A percentile compares a stretch with the other conserved stretches of the same genome.
Evolutionary conservation across 805 yeast species (phyloP).

Genomic region (Candida berthetii): DNA sequence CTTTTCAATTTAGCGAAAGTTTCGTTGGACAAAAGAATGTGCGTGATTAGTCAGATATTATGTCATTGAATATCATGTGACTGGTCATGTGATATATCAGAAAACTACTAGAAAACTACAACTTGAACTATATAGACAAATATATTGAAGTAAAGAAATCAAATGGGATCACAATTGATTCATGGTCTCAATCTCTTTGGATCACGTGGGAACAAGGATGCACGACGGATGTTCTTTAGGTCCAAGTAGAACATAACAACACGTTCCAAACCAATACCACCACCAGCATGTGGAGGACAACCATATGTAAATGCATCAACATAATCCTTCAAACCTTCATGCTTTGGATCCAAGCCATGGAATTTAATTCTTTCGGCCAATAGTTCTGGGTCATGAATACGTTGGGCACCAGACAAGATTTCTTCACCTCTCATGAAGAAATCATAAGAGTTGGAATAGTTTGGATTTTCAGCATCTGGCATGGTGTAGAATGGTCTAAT

Average conservation of each 20-base stretch:
- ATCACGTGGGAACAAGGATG: constrained; percentile 99
- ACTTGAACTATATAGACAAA: too few relatives aligned
- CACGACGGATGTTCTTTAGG: constrained; percentile 95
- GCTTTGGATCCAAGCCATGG: constrained; percentile 75
- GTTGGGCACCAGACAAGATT: constrained; percentile 98
- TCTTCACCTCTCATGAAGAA: constrained; percentile 99
- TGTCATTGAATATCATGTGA: too few relatives aligned
- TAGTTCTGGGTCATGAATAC: constrained; percentile 90
- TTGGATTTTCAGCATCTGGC: constrained; percentile 93
- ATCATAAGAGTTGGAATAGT: constrained; percentile 95
- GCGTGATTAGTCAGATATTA: too few relatives aligned
- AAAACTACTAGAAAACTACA: too few relatives aligned
- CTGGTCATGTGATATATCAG: too few relatives aligned
- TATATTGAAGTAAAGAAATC: too few relatives aligned
- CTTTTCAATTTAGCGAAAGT: too few relatives aligned
- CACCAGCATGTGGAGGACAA: constrained; percentile 99
- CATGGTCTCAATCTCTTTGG: constrained; percentile 90
- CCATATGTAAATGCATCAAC: constrained; percentile 91
- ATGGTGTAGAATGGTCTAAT: constrained; percentile 98
- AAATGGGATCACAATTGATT: too few relatives aligned
- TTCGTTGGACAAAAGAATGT: too few relatives aligned
- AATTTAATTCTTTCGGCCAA: constrained; percentile 75
- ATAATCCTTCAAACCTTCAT: constrained; percentile 85
- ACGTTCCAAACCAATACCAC: constrained; percentile 99
- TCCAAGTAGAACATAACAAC: constrained; percentile 98